Percentiles rank a stretch among this genome's conserved stretches.
phyloP scores from a whole-genome alignment of 2,329 filamentous ascomycete genomes.

The Rhytidhysteron rufulum region DNA sequence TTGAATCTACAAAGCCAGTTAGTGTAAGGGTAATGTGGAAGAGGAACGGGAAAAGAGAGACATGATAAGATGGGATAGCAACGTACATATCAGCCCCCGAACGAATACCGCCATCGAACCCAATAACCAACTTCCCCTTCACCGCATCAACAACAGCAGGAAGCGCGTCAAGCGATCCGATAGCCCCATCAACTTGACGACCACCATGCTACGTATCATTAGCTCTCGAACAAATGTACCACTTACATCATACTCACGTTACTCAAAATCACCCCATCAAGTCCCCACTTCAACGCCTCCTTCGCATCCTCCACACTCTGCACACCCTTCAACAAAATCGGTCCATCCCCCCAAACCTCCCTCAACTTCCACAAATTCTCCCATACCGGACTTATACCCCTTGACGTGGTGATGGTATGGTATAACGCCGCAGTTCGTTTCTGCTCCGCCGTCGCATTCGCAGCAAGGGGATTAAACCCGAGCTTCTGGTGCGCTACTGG shows the following conservation, averaged over 20 bases:
- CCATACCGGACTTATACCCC: constrained; percentile 10
- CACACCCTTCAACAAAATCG: constrained; percentile 19
- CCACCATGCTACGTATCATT: constrained; percentile 44
- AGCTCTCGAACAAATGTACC: background rate
- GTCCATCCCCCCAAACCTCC: constrained; percentile 21
- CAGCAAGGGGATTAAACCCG: constrained; percentile 8
- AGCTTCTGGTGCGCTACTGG: constrained; percentile 43
- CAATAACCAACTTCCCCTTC: constrained; percentile 49
- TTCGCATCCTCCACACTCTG: constrained; percentile 39
- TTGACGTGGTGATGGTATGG: constrained; percentile 10
- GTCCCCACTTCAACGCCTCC: constrained; percentile 40
- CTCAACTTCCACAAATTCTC: constrained; percentile 31
- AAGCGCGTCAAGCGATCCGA: constrained; percentile 50
- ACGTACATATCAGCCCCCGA: constrained; percentile 53
- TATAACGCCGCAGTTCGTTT: constrained; percentile 10
- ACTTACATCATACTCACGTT: too few species aligned
- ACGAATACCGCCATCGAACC: constrained; percentile 59
- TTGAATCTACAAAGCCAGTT: constrained; percentile 41
- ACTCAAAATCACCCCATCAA: constrained; percentile 46
- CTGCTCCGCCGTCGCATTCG: constrained; percentile 11
- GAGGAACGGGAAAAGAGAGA: background rate
- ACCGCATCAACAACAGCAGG: constrained; percentile 37
- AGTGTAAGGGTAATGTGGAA: background rate
- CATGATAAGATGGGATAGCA: too few species aligned
- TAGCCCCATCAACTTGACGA: constrained; percentile 55